A percentile compares a stretch with the other conserved stretches of the same genome.
These are phyloP conservation scores for Carex cristatella DNA, from an alignment of 176 grass and related monocot genomes.

Conservation along the genomic window DNA sequence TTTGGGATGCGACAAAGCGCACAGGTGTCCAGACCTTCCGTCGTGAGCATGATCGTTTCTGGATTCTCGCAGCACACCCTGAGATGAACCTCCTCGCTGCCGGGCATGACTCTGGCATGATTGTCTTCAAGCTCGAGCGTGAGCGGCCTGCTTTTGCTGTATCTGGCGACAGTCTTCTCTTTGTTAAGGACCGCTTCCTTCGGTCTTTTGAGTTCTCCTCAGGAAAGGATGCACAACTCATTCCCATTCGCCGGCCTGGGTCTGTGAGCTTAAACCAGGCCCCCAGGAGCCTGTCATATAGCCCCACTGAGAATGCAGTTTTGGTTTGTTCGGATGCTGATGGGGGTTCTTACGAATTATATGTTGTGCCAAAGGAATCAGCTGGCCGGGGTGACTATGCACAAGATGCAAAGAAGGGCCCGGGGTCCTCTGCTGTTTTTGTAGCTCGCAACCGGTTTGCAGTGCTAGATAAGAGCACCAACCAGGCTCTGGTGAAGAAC, in stretches of 20 bases:
- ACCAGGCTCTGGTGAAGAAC: slow-evolving; percentile 74
- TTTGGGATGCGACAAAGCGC: slow-evolving; percentile 94
- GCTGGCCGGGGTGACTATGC: slow-evolving; percentile 72
- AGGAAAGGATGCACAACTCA: slow-evolving; percentile 66
- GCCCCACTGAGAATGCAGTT: slow-evolving; percentile 89
- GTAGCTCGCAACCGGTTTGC: slow-evolving; percentile 82
- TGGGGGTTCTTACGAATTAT: slow-evolving; percentile 85
- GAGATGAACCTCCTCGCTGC: slow-evolving; percentile 97
- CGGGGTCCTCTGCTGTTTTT: slow-evolving; percentile 70
- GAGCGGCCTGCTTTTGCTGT: slow-evolving; percentile 73
- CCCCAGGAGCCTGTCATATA: slow-evolving; percentile 70
- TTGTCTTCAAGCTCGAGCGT: slow-evolving; percentile 89
- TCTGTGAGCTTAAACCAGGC: slow-evolving; percentile 75
- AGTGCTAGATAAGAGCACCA: slow-evolving; percentile 84
- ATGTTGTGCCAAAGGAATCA: slow-evolving; percentile 70
- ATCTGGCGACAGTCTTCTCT: slow-evolving; percentile 65
- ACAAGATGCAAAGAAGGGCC: slow-evolving; percentile 76
- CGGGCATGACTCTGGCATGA: slow-evolving; percentile 93
- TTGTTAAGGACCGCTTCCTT: slow-evolving; percentile 92
- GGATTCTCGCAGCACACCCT: slow-evolving; percentile 84
- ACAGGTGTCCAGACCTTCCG: slow-evolving; percentile 82
- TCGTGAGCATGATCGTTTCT: slow-evolving; percentile 93
- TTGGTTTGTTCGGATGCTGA: slow-evolving; percentile 85
- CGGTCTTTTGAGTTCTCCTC: slow-evolving; percentile 60
- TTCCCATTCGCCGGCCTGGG: slow-evolving; percentile 69